Base-by-base conservation (phyloP, 2,329 filamentous ascomycete genomes). In the Mycosphaerella sp. region DNA sequence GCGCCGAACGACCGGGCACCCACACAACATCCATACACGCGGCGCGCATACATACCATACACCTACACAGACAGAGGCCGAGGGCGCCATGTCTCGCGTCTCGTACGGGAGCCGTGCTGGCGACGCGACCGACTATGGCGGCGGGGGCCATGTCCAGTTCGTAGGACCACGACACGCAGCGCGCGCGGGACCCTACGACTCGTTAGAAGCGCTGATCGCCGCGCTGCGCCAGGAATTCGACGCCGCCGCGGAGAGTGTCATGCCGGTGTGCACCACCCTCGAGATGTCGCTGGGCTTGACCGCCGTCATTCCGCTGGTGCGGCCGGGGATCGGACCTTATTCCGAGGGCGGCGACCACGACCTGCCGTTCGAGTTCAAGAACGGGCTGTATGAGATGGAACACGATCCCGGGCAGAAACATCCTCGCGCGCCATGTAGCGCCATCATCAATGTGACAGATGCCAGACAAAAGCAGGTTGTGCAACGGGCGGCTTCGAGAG, bases 401-500 rank as follows among this genome's bases (percentile, higher is more conserved):
- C 53, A 59, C 9, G 54, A 58, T 45, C 21, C 53, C 26, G 32
- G 36, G 31, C 14, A 48, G 17, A 43, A 46, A 10, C 49, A 61
- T 9, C 65, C 65, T 3, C 56, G 56, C 6, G 63, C 65, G n/a
- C 57, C 56, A 2, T 55, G 64, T 23, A 48, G 53, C 6, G 40
- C 41, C 26, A 62, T 68, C 36, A 53, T 68, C 21, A 59, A 59
- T 40, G 58, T 64, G 9, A 29, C 45, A 23, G 69, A 74, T 48
- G 64, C 69, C n/a, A 70, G 70, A 49, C 67, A 70, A 21, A 71
- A 72, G 54, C 70, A 72, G 69, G 72, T 70, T 41, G 72, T 72
- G 59, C 74, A 77, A 60, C 65, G 74, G 26, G 74, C 74, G 39
- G 74, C 76, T 42, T 74, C 74, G 14, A 74, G 75, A 59, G 71